Base-by-base conservation (phyloP, 1,284 basidiomycete species). In the Papiliotrema fonsecae region DNA sequence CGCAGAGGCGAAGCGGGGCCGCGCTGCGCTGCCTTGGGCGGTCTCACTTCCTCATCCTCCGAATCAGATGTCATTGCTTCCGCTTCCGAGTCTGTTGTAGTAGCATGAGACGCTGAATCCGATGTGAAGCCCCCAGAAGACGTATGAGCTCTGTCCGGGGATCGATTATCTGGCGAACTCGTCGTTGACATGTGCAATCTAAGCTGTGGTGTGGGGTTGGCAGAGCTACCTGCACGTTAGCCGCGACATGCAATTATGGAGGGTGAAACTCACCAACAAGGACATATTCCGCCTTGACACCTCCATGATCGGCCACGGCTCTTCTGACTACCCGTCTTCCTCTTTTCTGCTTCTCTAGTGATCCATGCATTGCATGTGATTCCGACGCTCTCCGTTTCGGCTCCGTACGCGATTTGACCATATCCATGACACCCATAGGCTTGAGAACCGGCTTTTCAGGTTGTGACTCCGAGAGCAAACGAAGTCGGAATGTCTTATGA, bases 271-370 rank as follows among this genome's bases (percentile, higher is more conserved):
- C 43, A 71, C 73, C 71, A 13, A 60, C 61, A 2, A 75, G 48
- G 5, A 72, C 66, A 43, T 75, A 75, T 45, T 74, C 65, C 14
- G 72, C 74, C 45, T 62, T 70, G 25, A 71, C 67, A 14, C 56
- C 64, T n/a, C 57, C 56, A 30, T 50, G 45, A 1, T 49, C 49
- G 42, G 57, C 60, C 21, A 45, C 49, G n/a, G 56, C 56, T 32
- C 45, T 49, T 36, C 54, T 51, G 2, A 60, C 44, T 24, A 56
- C 54, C 27, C 45, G 52, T 30, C 46, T 48, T 5, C 51, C 43
- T 24, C 55, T 24, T 18, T n/a, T 45, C 31, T 30, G 28, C 18
- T 25, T 13, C 28, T 35, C 18, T 4, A 26, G n/a, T 21, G 18
- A 25, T 18, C 14, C 27, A n/a, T 26, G 7, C 24, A 10, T 37